A percentile compares a stretch with the other conserved stretches of the same genome.
These are phyloP conservation scores for Arbutus unedo DNA, from an alignment of 148 eudicot species.

Conservation along the genomic window DNA sequence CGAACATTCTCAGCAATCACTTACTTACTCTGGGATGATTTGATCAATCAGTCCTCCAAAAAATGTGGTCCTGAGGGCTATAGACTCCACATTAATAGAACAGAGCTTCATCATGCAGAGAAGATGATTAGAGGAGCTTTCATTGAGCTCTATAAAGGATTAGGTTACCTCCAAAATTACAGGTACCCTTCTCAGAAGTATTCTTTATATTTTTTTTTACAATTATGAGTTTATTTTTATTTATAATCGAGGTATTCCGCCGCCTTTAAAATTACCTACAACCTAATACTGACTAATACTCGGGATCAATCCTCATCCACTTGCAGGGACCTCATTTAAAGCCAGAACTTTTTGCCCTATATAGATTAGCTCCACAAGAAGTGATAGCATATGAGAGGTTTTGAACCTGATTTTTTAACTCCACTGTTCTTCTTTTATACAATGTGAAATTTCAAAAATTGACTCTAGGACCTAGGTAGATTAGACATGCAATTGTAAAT, in stretches of 20 bases:
- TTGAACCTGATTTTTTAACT: too few relatives aligned
- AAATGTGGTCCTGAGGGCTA: conserved; percentile 52
- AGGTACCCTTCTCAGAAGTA: conserved; percentile 26
- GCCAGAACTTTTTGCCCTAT: too few relatives aligned
- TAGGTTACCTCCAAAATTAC: conserved; percentile 82
- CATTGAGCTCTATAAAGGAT: conserved; percentile 84
- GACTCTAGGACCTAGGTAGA: too few relatives aligned
- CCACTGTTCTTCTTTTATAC: background rate
- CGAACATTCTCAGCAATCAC: conserved; percentile 75
- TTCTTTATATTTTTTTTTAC: background rate
- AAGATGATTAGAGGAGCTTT: conserved; percentile 93
- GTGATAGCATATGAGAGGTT: too few relatives aligned
- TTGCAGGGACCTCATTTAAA: too few relatives aligned
- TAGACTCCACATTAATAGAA: conserved; percentile 63
- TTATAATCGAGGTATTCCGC: too few relatives aligned
- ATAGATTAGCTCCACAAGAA: too few relatives aligned
- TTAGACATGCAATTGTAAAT: too few relatives aligned
- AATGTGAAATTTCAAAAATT: background rate
- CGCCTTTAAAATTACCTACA: too few relatives aligned
- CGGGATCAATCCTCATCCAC: too few relatives aligned
- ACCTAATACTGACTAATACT: too few relatives aligned
- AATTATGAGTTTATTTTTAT: too few relatives aligned
- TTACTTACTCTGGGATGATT: conserved; percentile 75
- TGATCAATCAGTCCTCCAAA: conserved; percentile 59
- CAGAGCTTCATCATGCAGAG: conserved; percentile 79